Conservation (phyloP, 2,329 filamentous ascomycete genomes). For the Beauveria rudraprayagi region DNA sequence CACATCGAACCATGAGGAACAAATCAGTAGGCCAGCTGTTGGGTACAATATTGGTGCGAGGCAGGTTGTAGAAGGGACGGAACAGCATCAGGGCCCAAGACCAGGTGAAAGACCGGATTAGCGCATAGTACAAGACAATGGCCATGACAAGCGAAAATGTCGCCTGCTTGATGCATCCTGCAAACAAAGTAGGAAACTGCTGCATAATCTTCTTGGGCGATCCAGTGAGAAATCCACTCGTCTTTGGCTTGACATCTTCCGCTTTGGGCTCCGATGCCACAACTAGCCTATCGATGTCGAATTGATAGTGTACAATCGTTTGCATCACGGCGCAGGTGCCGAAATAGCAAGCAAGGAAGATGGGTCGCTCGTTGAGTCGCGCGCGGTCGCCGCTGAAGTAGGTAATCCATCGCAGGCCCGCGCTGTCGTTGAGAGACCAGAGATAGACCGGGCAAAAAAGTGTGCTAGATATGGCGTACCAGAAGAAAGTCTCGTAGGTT, state of each 20-base stretch:
- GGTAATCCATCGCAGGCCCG: slow-evolving; percentile 66
- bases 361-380: slow-evolving; percentile 74
- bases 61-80: slow-evolving; percentile 66
- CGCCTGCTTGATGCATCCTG: slow-evolving; percentile 31
- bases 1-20: slow-evolving; percentile 47
- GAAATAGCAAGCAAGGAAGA: slow-evolving; percentile 70
- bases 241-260: slow-evolving; percentile 16
- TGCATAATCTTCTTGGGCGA: slow-evolving; percentile 28
- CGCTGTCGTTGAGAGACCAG: slow-evolving; percentile 53
- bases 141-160: slow-evolving; percentile 35
- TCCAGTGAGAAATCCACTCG: slow-evolving; percentile 18
- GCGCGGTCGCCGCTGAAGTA: slow-evolving; percentile 63
- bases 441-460: slow-evolving; percentile 77
- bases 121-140: slow-evolving; percentile 51
- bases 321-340: slow-evolving; percentile 62
- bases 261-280: slow-evolving; percentile 19
- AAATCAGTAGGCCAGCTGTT: slow-evolving; percentile 48
- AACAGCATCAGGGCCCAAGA: slow-evolving; percentile 61
- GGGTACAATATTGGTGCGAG: slow-evolving; percentile 59
- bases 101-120: slow-evolving; percentile 60
- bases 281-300: slow-evolving; percentile 62
- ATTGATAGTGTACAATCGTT: slow-evolving; percentile 59
- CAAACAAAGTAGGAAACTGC: slow-evolving; percentile 32
- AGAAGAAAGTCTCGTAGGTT: slow-evolving; percentile 61
- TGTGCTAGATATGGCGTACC: slow-evolving; percentile 71